Percentiles rank a stretch among this genome's conserved stretches.
Conservation (phyloP, 225 moss, liverwort and hornwort genomes). For the Bryoerythrophyllum caledonicum region DNA sequence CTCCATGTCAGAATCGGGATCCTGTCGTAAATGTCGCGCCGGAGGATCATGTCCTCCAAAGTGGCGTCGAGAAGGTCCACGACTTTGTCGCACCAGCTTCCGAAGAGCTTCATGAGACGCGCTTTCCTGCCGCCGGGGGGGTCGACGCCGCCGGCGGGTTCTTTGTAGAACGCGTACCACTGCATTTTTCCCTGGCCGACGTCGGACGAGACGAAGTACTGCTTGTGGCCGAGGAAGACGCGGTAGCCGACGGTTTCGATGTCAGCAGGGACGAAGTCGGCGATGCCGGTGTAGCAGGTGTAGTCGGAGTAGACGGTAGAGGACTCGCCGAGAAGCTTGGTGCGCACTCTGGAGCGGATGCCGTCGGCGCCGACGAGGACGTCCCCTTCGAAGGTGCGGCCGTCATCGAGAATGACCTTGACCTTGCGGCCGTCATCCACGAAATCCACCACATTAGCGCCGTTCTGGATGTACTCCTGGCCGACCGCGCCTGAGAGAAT, state of each 20-base stretch:
- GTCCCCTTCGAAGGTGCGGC: slow-evolving; percentile 81
- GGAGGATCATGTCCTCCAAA: slow-evolving; percentile 75
- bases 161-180: slow-evolving; percentile 99
- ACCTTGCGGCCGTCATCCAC: slow-evolving; percentile 77
- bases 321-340: slow-evolving; percentile 67
- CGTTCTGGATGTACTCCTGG: slow-evolving; percentile 59
- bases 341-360: slow-evolving; percentile 85
- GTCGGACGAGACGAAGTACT: slow-evolving; percentile 97
- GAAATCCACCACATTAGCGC: slow-evolving; percentile 83
- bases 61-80: slow-evolving; percentile 88
- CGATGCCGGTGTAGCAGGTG: slow-evolving; percentile 97
- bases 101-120: slow-evolving; percentile 76
- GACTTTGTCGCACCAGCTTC: slow-evolving; percentile 86
- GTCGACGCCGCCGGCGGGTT: slow-evolving; percentile 88
- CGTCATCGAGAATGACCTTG: slow-evolving; percentile 83
- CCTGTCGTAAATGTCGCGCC: slow-evolving; percentile 91
- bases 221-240: slow-evolving; percentile 91
- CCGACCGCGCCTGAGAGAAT: slow-evolving; percentile 75
- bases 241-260: slow-evolving; percentile 96
- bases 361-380: slow-evolving; percentile 92
- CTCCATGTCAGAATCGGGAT: slow-evolving; percentile 90
- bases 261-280: slow-evolving; percentile 88
- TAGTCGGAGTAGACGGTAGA: slow-evolving; percentile 87
- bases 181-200: slow-evolving; percentile 97
- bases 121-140: slow-evolving; percentile 75